Evolutionary conservation across 495 filamentous ascomycete species (phyloP), one percentile per base, ranked within the genome.

Genomic region (Trichoderma gamsii): DNA sequence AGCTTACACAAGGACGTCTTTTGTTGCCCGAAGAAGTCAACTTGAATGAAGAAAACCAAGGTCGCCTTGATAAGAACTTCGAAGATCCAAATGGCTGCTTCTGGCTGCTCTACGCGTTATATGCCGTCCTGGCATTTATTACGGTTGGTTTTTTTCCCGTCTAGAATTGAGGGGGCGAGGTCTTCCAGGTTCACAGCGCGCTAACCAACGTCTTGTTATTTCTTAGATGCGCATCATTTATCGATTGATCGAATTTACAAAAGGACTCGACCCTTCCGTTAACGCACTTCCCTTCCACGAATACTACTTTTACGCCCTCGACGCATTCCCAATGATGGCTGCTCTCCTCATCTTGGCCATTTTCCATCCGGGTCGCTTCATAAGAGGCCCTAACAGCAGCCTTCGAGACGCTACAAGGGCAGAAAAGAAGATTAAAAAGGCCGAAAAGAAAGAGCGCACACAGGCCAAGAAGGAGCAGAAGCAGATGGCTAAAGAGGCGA

Each of bases 241-340:
- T 9, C 56, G 56, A 23, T 21, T 90, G 3, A 74, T 77, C 63
- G 84, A 90, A 72, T 89, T 83, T 71, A 73, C 79, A 0, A 56
- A 74, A 2, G 83, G 83, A 13, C 69, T 74, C 0, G 68, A 61
- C 25, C 25, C 71, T 2, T 43, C 71, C 59, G 68, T 68, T 13
- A 85, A 83, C 69, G 73, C 76, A 0, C 69, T 89, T 13, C 79
- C 81, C 0, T 79, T 72, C 18, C 77, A 89, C 70, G 87, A 90
- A 73, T 75, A 69, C 18, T 86, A 84, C 69, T 73, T 79, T 27
- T 87, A 87, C 68, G 74, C 77, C 13, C 79, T 89, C 35, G 87
- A 89, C 63, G 82, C 84, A 0, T 68, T 83, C 0, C 85, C 87
- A 1, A 89, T 89, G 85, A 71, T 86, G 63, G 8, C 83, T 4